Conservation (phyloP, 352 stramenopile genomes). For the Elongisporangium senticosum region DNA sequence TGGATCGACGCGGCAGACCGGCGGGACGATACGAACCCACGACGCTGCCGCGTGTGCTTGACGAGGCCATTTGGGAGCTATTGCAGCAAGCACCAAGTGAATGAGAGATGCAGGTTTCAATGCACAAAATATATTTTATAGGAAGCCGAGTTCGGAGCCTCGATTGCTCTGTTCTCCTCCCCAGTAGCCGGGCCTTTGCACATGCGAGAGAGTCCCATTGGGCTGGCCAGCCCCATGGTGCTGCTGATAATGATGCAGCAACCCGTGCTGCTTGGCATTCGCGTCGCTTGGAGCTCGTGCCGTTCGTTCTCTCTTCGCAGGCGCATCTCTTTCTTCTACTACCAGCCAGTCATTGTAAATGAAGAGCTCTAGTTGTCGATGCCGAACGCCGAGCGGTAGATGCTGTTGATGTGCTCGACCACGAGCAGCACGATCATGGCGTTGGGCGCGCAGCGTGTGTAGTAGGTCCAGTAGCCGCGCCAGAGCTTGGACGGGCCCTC, state of each 20-base stretch:
- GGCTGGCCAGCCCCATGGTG: not conserved
- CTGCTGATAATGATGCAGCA: not conserved
- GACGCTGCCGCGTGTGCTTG: constrained; percentile 64
- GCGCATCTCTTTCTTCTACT: not conserved
- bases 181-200: not conserved
- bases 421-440: constrained; percentile 99
- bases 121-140: not conserved
- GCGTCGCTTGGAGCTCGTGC: not conserved
- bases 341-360: not conserved
- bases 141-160: not conserved
- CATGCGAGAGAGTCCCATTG: not conserved
- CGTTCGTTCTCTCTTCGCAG: not conserved
- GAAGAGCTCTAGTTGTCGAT: constrained; percentile 16
- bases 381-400: constrained; percentile 68
- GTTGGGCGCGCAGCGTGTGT: constrained; percentile 97
- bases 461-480: constrained; percentile 98
- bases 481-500: constrained; percentile 96
- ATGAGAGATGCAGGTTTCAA: not conserved
- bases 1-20: constrained; percentile 72
- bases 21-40: constrained; percentile 70
- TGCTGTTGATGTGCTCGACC: constrained; percentile 93
- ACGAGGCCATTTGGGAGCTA: constrained; percentile 71
- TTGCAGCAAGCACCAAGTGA: constrained; percentile 16
- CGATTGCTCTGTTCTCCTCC: not conserved
- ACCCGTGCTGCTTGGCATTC: not conserved